Conservation (phyloP, 345 rosid genomes). For the Populus euphratica region DNA sequence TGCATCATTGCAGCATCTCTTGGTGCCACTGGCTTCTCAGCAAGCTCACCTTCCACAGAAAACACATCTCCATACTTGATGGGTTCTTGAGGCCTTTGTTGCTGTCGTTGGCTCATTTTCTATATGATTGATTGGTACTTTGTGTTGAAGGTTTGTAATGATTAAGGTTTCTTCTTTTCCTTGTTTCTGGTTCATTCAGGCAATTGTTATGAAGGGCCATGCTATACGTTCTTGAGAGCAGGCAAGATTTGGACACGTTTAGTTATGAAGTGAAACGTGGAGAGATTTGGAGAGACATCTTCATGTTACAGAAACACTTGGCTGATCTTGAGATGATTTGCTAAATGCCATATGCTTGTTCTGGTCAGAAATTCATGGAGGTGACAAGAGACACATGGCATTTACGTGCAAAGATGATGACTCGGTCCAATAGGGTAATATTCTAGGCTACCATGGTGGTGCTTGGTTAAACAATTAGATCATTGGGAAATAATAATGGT, state of each 20-base stretch:
- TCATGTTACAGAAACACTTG: not conserved
- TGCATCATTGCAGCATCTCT: conserved; percentile 42
- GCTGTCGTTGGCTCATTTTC: conserved; percentile 48
- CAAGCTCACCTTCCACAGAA: conserved; percentile 27
- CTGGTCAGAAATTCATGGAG: not conserved
- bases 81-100: conserved; percentile 19
- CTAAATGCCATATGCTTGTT: not conserved
- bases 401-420: not conserved
- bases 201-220: not conserved
- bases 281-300: not conserved
- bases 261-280: conserved; percentile 1
- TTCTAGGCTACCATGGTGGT: too few relatives aligned
- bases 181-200: not conserved
- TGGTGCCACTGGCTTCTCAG: conserved; percentile 23
- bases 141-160: not conserved
- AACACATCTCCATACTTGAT: conserved; percentile 37
- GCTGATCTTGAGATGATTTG: not conserved
- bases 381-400: not conserved
- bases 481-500: too few relatives aligned
- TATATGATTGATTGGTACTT: not conserved
- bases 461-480: too few relatives aligned
- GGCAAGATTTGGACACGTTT: not conserved
- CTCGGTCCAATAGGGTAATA: not conserved
- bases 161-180: not conserved
- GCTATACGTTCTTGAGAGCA: conserved; percentile 1